Conservation (phyloP, 202 grass and related monocot genomes). For the Thinopyrum obtusiflorum region DNA sequence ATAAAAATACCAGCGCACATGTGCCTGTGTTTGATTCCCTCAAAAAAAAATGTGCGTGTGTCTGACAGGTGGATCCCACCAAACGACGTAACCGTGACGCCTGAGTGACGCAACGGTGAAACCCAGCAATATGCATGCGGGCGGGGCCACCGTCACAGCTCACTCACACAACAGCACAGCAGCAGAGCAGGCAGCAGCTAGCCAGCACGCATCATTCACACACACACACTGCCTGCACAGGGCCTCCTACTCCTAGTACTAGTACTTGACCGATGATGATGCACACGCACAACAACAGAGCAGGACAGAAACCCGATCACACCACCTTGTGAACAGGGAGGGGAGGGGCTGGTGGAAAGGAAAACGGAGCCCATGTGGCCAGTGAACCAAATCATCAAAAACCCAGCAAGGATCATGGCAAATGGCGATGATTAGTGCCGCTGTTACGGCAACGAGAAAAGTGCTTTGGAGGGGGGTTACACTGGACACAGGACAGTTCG, state of each 20-base stretch:
- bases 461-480: not conserved
- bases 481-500: not conserved
- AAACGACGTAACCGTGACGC: not conserved
- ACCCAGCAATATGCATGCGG: not conserved
- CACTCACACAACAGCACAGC: not conserved
- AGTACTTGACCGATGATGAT: not conserved
- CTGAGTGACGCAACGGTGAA: not conserved
- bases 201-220: not conserved
- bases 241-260: not conserved
- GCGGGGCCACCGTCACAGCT: not conserved
- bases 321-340: constrained; percentile 17
- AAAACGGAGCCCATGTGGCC: constrained; percentile 8
- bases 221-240: not conserved
- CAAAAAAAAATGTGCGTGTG: too few species aligned
- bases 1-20: not conserved
- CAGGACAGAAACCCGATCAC: not conserved
- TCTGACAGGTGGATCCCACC: too few species aligned
- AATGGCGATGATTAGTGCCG: not conserved
- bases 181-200: not conserved
- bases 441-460: not conserved
- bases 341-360: constrained; percentile 1
- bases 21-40: too few species aligned
- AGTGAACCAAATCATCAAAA: constrained; percentile 9
- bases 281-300: not conserved
- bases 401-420: not conserved